Base-by-base conservation (phyloP, 257 asterid genomes). In the Parsonsia alboflavescens region DNA sequence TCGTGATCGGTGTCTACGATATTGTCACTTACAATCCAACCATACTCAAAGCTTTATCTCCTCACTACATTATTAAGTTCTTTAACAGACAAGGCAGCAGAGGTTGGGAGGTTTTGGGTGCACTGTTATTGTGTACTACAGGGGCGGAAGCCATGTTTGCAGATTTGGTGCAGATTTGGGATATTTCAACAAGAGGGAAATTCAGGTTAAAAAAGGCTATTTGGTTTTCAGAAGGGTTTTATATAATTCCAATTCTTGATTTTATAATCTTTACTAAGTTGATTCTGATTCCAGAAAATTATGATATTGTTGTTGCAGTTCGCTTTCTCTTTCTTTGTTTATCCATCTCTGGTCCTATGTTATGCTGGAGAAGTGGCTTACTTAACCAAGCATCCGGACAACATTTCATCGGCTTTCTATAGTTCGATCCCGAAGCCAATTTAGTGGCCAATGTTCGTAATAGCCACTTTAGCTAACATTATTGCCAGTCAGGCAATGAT, bases 401-500 rank as follows among this genome's bases (percentile, higher is more conserved):
- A 61, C 4, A 74, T 74, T 2, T 19, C 76, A 2, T 66, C 66
- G 10, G 72, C 81, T 26, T 71, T 22, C 70, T 80, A 72, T 52
- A 72, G 75, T 39, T 57, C 73, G 21, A 22, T 75, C 74, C 84
- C 93, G 85, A 93, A 46, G 49, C 54, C 28, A 63, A 80, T 91
- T 30, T 88, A 89, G 76, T 91, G 97, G 97, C 97, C 97, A 1
- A 83, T 88, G 71, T 86, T 91, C 81, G 83, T 85, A 53, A 80
- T 91, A 49, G 88, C 96, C 36, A 85, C 93, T 62, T 86, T 89
- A 68, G 88, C 97, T 44, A 87, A 91, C 72, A 79, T 86, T 17
- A 93, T 91, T 75, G 96, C 82, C 49, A 91, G 97, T 73, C 97
- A 87, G 84, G 84, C 97, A 61, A 85, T 89, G 74, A 89, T 91